Base-by-base conservation (phyloP, 257 asterid genomes). In the Craterostigma plantagineum region DNA sequence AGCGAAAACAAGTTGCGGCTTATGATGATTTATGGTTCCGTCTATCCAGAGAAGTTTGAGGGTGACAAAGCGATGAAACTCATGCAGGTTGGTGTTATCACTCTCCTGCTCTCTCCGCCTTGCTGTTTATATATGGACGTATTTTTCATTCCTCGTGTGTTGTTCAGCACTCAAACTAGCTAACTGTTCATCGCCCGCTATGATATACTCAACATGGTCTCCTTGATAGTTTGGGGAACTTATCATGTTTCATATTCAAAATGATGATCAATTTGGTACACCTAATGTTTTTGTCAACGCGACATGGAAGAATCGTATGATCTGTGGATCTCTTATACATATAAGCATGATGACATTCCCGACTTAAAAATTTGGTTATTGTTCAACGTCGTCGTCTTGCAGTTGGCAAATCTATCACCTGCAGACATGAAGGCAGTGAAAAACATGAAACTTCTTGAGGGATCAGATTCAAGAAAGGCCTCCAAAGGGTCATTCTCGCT, bases 11-110 rank as follows among this genome's bases (percentile, higher is more conserved):
- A 73, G 57, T 59, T 83, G 61, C 79, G 99, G 44, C 75, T 90
- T 57, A 63, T 90, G 86, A 65, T 83, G 91, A 79, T 83, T 55
- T 90, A 75, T 67, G 81, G 87, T 51, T 67, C 62, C 34, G 94
- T 77, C 50, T 65, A 69, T 70, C 99, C 99, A 30, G 99, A 90
- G 36, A 90, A 83, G 68, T 79, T 83, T 55, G 96, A 90, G 62
- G 92, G 94, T 33, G 92, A 87, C 70, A 76, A 90, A 70, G 92
- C 80, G 47, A 33, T 59, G 33, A 90, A 90, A 61, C 77, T 90
- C 46, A 79, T 90, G 99, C 99, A 90, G 95, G 99, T 90, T 50
- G 46, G 62, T 60, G 35, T 38, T 59, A 45, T 53, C 30, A 23
- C 49, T 18, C 33, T 7, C 14, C 34, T 41, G 33, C 17, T 47